Conservation (phyloP, 306 rosid species). For the Fragaria iinumae region DNA sequence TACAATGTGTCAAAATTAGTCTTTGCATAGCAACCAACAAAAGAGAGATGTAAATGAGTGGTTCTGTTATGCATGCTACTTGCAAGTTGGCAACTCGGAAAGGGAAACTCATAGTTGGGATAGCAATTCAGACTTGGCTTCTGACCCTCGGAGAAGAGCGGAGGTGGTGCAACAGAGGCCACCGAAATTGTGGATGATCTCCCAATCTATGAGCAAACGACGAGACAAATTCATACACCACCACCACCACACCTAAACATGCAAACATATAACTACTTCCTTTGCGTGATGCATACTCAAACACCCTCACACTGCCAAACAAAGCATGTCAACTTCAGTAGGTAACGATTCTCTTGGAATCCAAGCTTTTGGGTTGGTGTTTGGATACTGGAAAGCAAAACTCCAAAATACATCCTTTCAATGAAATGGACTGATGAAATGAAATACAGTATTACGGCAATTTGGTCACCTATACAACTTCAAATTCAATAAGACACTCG, state of each 20-base stretch:
- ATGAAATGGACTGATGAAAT: not conserved
- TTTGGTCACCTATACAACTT: not conserved
- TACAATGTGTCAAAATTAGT: not conserved
- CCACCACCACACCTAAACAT: not conserved
- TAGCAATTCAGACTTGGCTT: not conserved
- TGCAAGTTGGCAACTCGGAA: not conserved
- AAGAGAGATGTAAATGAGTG: not conserved
- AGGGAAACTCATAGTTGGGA: not conserved
- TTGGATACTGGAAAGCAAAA: not conserved
- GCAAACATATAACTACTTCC: not conserved
- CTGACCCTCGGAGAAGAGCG: not conserved
- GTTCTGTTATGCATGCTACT: not conserved
- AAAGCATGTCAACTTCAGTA: not conserved
- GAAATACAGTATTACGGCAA: too few species aligned
- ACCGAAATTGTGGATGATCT: not conserved
- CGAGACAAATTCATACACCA: not conserved
- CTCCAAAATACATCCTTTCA: not conserved
- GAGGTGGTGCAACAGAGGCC: constrained; percentile 4
- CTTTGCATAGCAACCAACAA: not conserved
- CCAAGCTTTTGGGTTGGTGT: not conserved
- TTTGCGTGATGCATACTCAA: not conserved
- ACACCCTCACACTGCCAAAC: not conserved
- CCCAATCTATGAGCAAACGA: not conserved
- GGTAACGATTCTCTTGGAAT: not conserved
- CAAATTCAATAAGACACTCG: not conserved